phyloP scores from a whole-genome alignment of 768 basidiomycete species.

The Trametes cingulata region DNA sequence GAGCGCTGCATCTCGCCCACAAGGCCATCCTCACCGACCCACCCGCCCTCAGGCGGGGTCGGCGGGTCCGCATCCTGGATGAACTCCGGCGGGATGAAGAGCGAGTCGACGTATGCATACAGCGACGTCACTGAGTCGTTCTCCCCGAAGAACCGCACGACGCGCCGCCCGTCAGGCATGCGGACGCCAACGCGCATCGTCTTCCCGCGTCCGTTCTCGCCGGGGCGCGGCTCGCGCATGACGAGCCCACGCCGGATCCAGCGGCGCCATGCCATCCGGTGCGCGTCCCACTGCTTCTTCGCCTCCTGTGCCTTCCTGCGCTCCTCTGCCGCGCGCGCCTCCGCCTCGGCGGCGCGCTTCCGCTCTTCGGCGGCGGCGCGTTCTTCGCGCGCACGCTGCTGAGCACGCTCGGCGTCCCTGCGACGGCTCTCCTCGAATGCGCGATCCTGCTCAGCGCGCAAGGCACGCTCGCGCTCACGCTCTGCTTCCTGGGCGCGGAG shows the following conservation, averaged over 20 bases:
- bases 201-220: slow-evolving; percentile 34
- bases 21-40: slow-evolving; percentile 34
- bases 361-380: slow-evolving; percentile 42
- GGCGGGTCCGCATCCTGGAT: slow-evolving; percentile 43
- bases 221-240: slow-evolving; percentile 35
- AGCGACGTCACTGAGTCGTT: slow-evolving; percentile 57
- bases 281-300: slow-evolving; percentile 26
- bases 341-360: slow-evolving; percentile 37
- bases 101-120: slow-evolving; percentile 72
- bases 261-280: slow-evolving; percentile 54
- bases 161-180: slow-evolving; percentile 51
- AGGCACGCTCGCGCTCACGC: slow-evolving; percentile 40
- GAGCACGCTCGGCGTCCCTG: slow-evolving; percentile 69
- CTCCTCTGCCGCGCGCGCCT: slow-evolving; percentile 42
- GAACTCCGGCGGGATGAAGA: slow-evolving; percentile 48
- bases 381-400: slow-evolving; percentile 52
- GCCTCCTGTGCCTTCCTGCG: slow-evolving; percentile 26
- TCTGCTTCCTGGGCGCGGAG: slow-evolving; percentile 54
- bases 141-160: slow-evolving; percentile 56
- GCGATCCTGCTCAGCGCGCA: slow-evolving; percentile 81
- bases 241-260: slow-evolving; percentile 57
- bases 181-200: slow-evolving; percentile 57
- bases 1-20: slow-evolving; percentile 36
- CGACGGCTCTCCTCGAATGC: slow-evolving; percentile 68
- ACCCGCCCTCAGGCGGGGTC: slow-evolving; percentile 39